Base-by-base conservation (phyloP, 2,329 filamentous ascomycete species). In the Ophiognomonia clavigignenti-juglandacearum region DNA sequence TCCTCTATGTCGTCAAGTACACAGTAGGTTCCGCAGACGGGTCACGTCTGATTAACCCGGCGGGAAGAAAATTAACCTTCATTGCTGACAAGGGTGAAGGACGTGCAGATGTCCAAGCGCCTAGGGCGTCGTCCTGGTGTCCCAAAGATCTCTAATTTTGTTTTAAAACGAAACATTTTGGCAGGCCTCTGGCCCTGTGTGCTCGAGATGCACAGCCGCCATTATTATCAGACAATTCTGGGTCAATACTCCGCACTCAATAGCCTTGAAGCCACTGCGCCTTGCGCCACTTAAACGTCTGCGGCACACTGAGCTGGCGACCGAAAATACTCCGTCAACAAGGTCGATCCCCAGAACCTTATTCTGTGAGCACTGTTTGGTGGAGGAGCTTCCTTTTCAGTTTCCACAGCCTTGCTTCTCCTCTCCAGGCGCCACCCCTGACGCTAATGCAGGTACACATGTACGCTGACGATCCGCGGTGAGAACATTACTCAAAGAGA, bases 381-480 rank as follows among this genome's bases (percentile, higher is more conserved):
- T 38, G 32, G 26, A 16, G 22, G 16, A 16, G 26, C n/a, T n/a
- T 13, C 32, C 13, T 13, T 1, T 18, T 24, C 32, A n/a, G n/a
- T 35, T 32, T 23, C 27, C 22, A 7, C 14, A 19, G 4, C 34
- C 16, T 38, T 27, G 23, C 19, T 8, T 18, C 22, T 16, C 18
- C 9, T 37, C 5, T n/a, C n/a, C n/a, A n/a, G n/a, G n/a, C n/a
- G n/a, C n/a, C n/a, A n/a, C 22, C 24, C 43, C 26, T n/a, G 6
- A 26, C 43, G 43, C 43, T 45, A 45, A 45, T 45, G 43, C 43
- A 45, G 43, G 43, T 23, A 45, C 43, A 22, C n/a, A n/a, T 11
- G 19, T 37, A 19, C 34, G 23, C 32, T 20, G 35, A 16, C 18
- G 35, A 45, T 34, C 35, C 9, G 19, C 27, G 11, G 18, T 39